Conservation (phyloP, 106 monocot species). For the Phalaenopsis equestris region DNA sequence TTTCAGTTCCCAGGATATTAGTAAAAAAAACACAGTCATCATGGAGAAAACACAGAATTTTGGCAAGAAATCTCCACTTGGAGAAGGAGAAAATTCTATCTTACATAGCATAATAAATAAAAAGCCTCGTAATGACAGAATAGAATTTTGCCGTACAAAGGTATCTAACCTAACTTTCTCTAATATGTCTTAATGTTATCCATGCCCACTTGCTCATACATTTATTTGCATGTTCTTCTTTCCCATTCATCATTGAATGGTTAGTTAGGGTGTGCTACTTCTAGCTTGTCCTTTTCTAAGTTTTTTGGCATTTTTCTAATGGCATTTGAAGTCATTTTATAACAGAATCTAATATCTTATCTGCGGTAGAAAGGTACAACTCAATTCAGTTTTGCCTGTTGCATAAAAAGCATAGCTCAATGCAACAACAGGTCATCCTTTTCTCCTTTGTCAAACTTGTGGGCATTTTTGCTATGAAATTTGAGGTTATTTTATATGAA, state of each 20-base stretch:
- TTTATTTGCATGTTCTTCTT: not conserved
- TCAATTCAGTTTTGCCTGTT: not conserved
- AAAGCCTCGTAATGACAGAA: constrained; percentile 5
- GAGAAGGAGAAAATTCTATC: not conserved
- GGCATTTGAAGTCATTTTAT: not conserved
- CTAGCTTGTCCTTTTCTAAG: not conserved
- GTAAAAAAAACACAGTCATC: not conserved
- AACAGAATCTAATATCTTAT: not conserved
- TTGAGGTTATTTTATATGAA: not conserved
- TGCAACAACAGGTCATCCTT: not conserved
- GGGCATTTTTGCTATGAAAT: not conserved
- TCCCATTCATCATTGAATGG: not conserved
- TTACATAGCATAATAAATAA: constrained; percentile 20
- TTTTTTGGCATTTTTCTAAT: not conserved
- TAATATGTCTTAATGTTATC: not conserved
- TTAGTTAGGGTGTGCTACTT: not conserved
- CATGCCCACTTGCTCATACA: not conserved
- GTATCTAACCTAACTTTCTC: constrained; percentile 7
- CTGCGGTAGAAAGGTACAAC: not conserved
- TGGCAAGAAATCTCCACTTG: constrained; percentile 2
- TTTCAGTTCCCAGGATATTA: not conserved
- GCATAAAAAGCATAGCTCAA: not conserved
- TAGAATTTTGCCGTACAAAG: constrained; percentile 6
- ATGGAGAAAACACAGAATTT: not conserved
- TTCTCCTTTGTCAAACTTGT: not conserved